Evolutionary conservation across 1,284 basidiomycete genomes (phyloP), one percentile per base, ranked within the genome.

Genomic region (Sphagnurus paluster): DNA sequence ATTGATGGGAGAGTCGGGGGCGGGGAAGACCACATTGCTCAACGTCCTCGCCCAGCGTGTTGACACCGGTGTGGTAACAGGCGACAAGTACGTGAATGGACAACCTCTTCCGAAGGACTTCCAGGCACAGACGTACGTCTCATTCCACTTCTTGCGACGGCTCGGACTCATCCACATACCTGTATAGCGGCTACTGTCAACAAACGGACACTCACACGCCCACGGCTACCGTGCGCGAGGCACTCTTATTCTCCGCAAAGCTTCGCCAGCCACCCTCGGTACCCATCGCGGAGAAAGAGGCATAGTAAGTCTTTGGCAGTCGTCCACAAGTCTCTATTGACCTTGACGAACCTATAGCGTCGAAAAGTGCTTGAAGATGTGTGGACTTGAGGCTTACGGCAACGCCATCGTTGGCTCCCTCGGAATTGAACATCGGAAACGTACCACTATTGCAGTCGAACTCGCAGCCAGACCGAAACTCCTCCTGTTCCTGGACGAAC

Each of bases 371-470:
- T 71, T 95, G 55, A 79, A 76, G 60, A 82, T 94, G 71, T 88
- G 92, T 58, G 91, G 89, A 17, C 71, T 95, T 55, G 79, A 84
- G 42, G 75, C 68, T 1, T 82, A 84, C 52, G 85, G 77, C 4
- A 83, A 95, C 40, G 90, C 90, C 0, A 71, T 89, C 29, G 86
- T 95, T 11, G 89, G 89, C 16, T 80, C 83, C 5, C 74, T 90
- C 10, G 83, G 85, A 34, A 79, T 90, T 46, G 90, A 93, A 59
- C 79, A 87, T 58, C 76, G 83, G 49, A 94, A 95, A 67, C 79
- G 90, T 3, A 82, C 84, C 0, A 93, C 88, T 0, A 93, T 93
- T 53, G 90, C 80, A 44, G 90, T 94, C 32, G 92, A 94, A 63
- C 70, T 91, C 20, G 88, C 87, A 10, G 86, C 88, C 21, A 76